These are phyloP conservation scores for Vigna radiata DNA, from an alignment of 306 rosid genomes.

Conservation along the genomic window DNA sequence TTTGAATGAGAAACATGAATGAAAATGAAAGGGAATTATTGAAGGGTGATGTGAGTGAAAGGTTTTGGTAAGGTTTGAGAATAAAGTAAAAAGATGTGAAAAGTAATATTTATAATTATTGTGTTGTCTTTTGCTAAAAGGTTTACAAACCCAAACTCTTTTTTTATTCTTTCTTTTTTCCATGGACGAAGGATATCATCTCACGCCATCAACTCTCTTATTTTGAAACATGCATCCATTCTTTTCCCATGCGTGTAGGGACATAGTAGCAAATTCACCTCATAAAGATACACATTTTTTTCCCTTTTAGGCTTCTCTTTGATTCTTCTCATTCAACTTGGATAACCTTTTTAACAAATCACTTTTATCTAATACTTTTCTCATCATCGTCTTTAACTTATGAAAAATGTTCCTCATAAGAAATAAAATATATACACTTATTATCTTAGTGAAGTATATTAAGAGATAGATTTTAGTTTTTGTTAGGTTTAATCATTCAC, in stretches of 20 bases:
- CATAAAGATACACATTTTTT: too few relatives aligned
- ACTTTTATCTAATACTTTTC: too few relatives aligned
- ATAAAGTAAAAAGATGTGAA: conserved; percentile 13
- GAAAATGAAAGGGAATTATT: conserved; percentile 21
- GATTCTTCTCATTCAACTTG: too few relatives aligned
- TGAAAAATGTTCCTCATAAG: too few relatives aligned
- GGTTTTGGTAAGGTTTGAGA: background rate
- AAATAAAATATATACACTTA: too few relatives aligned
- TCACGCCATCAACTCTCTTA: background rate
- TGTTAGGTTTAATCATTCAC: too few relatives aligned
- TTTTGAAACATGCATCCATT: background rate
- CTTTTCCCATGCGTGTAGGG: conserved; percentile 1
- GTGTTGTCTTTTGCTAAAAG: conserved; percentile 3
- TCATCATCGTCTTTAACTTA: too few relatives aligned
- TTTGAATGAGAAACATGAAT: conserved; percentile 14
- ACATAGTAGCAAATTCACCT: background rate
- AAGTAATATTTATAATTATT: background rate
- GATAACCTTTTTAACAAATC: too few relatives aligned
- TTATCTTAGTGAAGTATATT: too few relatives aligned
- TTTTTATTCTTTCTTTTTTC: background rate
- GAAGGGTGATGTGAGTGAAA: conserved; percentile 7
- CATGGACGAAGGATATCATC: conserved; percentile 12
- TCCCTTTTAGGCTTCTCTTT: too few relatives aligned
- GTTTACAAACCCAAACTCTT: conserved; percentile 23
- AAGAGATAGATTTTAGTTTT: too few relatives aligned